Evolutionary conservation across 176 grass and related monocot species (phyloP).

Genomic region (Calamus simplicifolius): DNA sequence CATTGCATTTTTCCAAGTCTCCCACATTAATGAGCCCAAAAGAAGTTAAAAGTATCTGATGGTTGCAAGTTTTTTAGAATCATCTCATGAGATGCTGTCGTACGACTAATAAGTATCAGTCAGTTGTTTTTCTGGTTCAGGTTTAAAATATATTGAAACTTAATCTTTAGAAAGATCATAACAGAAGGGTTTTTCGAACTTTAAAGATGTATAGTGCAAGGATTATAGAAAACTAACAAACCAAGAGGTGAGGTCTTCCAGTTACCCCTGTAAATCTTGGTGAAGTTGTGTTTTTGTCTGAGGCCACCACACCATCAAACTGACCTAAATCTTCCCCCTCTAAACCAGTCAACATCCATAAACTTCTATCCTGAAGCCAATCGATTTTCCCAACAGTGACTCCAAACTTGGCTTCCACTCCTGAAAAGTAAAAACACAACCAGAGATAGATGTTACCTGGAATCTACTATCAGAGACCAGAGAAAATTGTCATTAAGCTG

Average conservation of each 20-base stretch:
- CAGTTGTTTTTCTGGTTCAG: too few relatives aligned
- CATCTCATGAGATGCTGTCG: too few relatives aligned
- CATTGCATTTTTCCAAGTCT: too few relatives aligned
- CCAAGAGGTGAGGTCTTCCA: conserved; percentile 66
- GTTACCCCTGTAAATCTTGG: conserved; percentile 53
- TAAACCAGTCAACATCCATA: conserved; percentile 71
- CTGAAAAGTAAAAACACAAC: conserved; percentile 26
- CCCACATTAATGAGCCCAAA: too few relatives aligned
- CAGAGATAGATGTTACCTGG: not conserved
- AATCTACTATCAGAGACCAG: not conserved
- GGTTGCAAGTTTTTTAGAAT: too few relatives aligned
- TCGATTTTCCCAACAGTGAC: conserved; percentile 71
- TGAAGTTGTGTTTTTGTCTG: conserved; percentile 69
- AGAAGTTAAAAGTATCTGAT: too few relatives aligned
- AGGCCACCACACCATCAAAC: conserved; percentile 76
- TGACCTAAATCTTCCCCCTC: conserved; percentile 64
- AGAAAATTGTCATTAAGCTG: conserved; percentile 1
- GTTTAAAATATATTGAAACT: too few relatives aligned
- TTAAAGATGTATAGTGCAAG: too few relatives aligned
- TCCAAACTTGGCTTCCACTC: conserved; percentile 74
- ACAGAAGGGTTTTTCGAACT: too few relatives aligned
- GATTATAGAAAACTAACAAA: conserved; percentile 23
- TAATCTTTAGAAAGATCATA: too few relatives aligned
- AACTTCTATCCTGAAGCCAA: conserved; percentile 59
- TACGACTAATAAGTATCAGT: too few relatives aligned